These are phyloP conservation scores for Cicer pinnatifidum DNA, from an alignment of 306 rosid species.

Conservation along the genomic window DNA sequence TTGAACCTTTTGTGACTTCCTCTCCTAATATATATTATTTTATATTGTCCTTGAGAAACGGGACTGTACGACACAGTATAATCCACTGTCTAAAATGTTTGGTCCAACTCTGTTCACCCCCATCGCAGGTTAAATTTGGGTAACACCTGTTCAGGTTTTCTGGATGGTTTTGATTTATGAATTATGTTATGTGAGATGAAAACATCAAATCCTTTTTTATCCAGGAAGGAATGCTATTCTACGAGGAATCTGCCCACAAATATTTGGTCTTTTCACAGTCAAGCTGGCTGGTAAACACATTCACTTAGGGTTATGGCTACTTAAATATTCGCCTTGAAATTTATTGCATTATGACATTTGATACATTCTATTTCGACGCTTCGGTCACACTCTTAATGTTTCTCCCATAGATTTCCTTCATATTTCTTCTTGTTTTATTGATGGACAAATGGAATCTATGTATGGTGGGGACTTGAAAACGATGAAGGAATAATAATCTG, in stretches of 20 bases:
- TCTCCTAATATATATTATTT: slow-evolving; percentile 37
- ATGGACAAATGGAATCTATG: slow-evolving; percentile 27
- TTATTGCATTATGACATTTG: slow-evolving; percentile 24
- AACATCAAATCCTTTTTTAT: slow-evolving; percentile 38
- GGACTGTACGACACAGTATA: slow-evolving; percentile 17
- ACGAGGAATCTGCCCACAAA: slow-evolving; percentile 89
- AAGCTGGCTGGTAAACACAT: slow-evolving; percentile 81
- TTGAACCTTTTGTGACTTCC: slow-evolving; percentile 5
- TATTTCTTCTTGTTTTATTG: slow-evolving; percentile 32
- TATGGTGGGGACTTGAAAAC: slow-evolving; percentile 1
- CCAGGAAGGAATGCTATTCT: slow-evolving; percentile 97
- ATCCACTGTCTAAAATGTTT: slow-evolving; percentile 20
- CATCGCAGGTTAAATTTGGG: neutral
- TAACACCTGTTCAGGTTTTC: slow-evolving; percentile 20
- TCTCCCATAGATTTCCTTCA: slow-evolving; percentile 39
- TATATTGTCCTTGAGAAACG: slow-evolving; percentile 17
- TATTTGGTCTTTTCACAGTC: slow-evolving; percentile 91
- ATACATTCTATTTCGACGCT: slow-evolving; percentile 2
- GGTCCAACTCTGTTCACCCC: slow-evolving; percentile 18
- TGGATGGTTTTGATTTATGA: slow-evolving; percentile 41
- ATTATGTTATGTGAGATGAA: slow-evolving; percentile 42
- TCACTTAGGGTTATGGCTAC: slow-evolving; percentile 35
- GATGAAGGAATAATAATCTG: neutral
- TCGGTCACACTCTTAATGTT: neutral
- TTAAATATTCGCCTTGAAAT: slow-evolving; percentile 24